Evolutionary conservation across 2,329 filamentous ascomycete genomes (phyloP).

Genomic region (Leptoxyphium fumago): DNA sequence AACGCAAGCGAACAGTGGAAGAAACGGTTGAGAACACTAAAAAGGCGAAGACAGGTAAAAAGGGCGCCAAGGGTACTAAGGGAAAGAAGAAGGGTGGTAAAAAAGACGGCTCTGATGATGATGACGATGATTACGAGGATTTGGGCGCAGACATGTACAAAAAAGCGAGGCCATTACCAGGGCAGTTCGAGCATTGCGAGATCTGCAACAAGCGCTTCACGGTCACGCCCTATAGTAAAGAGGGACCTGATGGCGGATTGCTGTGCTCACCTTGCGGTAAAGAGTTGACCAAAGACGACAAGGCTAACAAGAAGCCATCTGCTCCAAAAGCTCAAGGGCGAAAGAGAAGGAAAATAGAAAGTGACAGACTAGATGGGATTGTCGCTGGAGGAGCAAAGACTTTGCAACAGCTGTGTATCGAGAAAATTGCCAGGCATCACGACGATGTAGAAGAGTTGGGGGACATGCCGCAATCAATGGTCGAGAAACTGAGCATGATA

Average conservation of each 20-base stretch:
- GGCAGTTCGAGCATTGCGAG: constrained; percentile 80
- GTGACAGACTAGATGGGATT: constrained; percentile 67
- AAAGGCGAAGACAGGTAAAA: constrained; percentile 32
- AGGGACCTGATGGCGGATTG: constrained; percentile 70
- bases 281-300: constrained; percentile 52
- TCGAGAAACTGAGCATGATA: constrained; percentile 46
- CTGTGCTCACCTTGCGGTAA: constrained; percentile 72
- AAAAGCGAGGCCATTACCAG: constrained; percentile 50
- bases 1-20: constrained; percentile 42
- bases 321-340: constrained; percentile 43
- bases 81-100: constrained; percentile 29
- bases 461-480: constrained; percentile 42
- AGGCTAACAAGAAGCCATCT: constrained; percentile 43
- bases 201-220: constrained; percentile 79
- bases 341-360: constrained; percentile 62
- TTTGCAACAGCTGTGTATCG: constrained; percentile 49
- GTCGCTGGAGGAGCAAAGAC: constrained; percentile 52
- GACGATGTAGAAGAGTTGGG: constrained; percentile 51
- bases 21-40: constrained; percentile 25
- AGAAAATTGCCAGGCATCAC: constrained; percentile 48
- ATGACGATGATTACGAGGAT: constrained; percentile 32
- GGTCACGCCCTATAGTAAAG: constrained; percentile 76
- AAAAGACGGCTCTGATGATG: constrained; percentile 26
- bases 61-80: constrained; percentile 36
- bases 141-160: constrained; percentile 38